Evolutionary conservation across 768 basidiomycete species (phyloP).

Genomic region (Brasilioporus rufonigricans): DNA sequence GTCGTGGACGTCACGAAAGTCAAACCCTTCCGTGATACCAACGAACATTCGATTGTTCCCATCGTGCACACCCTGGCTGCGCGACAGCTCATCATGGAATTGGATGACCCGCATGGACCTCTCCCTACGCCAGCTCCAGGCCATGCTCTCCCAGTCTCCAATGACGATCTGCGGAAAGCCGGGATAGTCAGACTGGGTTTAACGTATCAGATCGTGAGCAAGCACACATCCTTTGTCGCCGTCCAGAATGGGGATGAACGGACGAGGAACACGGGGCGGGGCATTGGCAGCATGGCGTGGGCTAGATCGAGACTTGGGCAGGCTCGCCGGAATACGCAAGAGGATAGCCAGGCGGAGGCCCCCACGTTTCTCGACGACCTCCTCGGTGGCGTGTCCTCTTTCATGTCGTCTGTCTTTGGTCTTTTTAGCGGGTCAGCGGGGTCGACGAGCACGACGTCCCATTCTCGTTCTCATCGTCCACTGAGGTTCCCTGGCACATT

Average conservation of each 20-base stretch:
- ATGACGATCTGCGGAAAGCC: constrained; percentile 39
- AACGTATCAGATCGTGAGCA: constrained; percentile 50
- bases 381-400: constrained; percentile 14
- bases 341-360: background rate
- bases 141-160: constrained; percentile 25
- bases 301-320: constrained; percentile 16
- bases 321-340: background rate
- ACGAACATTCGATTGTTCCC: constrained; percentile 18
- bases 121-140: constrained; percentile 29
- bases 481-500: constrained; percentile 20
- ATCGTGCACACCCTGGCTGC: constrained; percentile 57
- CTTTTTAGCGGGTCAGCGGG: constrained; percentile 2
- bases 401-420: constrained; percentile 17
- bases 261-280: constrained; percentile 3
- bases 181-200: constrained; percentile 50
- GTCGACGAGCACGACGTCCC: background rate
- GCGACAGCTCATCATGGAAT: constrained; percentile 50
- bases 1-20: constrained; percentile 23
- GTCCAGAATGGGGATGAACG: constrained; percentile 36
- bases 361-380: constrained; percentile 21
- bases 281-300: constrained; percentile 5
- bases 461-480: background rate
- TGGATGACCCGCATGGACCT: constrained; percentile 38
- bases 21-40: constrained; percentile 23
- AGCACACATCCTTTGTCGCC: constrained; percentile 56